phyloP scores from a whole-genome alignment of 441 rosid genomes.

The Bocquillonia castaneifolia region DNA sequence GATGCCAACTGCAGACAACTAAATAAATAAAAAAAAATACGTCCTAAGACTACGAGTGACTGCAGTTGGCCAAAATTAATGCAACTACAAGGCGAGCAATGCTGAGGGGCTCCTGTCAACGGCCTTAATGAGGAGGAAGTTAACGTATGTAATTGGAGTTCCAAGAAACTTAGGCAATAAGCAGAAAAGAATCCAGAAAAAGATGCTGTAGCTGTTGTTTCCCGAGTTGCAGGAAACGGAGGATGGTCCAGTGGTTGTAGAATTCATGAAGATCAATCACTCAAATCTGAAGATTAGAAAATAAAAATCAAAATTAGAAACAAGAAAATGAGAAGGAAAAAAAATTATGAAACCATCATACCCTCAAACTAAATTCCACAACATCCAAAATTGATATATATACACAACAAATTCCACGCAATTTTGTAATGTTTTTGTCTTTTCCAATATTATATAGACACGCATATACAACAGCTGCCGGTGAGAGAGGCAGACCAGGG shows the following conservation, averaged over 20 bases:
- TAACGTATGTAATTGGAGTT: slow-evolving; percentile 40
- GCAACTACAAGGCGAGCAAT: slow-evolving; percentile 26
- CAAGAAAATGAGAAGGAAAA: no score
- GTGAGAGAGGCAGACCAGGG: no score
- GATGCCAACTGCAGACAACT: slow-evolving; percentile 32
- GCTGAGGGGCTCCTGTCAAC: slow-evolving; percentile 46
- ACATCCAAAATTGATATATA: no score
- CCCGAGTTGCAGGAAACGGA: slow-evolving; percentile 90
- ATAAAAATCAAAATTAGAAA: no score
- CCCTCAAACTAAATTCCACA: no score
- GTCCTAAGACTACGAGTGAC: neutral
- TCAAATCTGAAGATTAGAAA: slow-evolving; percentile 75
- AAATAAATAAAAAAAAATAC: neutral
- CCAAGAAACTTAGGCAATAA: slow-evolving; percentile 61
- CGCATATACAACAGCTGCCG: no score
- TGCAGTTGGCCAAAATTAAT: slow-evolving; percentile 26
- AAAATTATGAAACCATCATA: no score
- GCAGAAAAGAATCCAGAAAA: slow-evolving; percentile 72
- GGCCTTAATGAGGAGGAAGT: slow-evolving; percentile 49
- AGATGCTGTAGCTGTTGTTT: slow-evolving; percentile 73
- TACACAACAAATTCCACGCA: no score
- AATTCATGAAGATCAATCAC: slow-evolving; percentile 74
- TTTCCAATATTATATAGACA: no score
- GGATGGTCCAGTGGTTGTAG: slow-evolving; percentile 54
- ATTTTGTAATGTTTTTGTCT: no score